phyloP scores from a whole-genome alignment of 768 basidiomycete species.

The Lactarius sanguifluus region DNA sequence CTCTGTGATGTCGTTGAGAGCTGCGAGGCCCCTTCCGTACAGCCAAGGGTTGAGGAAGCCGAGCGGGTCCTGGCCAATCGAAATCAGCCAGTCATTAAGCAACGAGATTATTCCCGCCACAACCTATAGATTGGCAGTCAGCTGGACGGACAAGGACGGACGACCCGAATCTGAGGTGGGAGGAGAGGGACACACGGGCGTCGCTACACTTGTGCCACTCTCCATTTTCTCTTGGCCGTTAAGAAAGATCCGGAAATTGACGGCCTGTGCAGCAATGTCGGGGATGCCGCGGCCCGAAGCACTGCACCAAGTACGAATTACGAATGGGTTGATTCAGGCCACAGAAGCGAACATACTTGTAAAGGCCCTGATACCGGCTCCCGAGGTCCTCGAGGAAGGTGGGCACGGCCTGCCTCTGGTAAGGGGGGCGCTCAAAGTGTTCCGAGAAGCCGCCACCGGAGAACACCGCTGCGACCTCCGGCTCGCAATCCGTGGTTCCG shows the following conservation, averaged over 20 bases:
- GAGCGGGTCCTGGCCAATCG: not conserved
- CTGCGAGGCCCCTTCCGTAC: not conserved
- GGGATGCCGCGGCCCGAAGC: not conserved
- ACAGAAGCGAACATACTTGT: not conserved
- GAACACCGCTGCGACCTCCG: not conserved
- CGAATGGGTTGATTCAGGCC: not conserved
- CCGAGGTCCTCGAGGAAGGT: not conserved
- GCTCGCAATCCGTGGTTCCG: not conserved
- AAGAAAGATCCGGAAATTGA: not conserved
- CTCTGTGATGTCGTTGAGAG: not conserved
- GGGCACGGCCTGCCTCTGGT: not conserved
- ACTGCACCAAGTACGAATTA: not conserved
- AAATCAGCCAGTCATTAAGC: not conserved
- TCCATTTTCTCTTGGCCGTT: not conserved
- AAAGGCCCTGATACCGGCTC: not conserved
- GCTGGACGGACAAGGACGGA: not conserved
- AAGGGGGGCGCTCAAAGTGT: not conserved
- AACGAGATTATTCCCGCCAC: no score
- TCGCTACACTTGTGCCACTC: not conserved
- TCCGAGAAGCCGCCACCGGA: not conserved
- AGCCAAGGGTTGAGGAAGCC: not conserved
- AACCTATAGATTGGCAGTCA: not conserved
- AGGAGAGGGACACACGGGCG: not conserved
- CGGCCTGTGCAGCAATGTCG: not conserved
- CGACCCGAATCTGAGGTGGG: not conserved